Conservation (phyloP, 495 filamentous ascomycete genomes). For the Penicillium lagena region DNA sequence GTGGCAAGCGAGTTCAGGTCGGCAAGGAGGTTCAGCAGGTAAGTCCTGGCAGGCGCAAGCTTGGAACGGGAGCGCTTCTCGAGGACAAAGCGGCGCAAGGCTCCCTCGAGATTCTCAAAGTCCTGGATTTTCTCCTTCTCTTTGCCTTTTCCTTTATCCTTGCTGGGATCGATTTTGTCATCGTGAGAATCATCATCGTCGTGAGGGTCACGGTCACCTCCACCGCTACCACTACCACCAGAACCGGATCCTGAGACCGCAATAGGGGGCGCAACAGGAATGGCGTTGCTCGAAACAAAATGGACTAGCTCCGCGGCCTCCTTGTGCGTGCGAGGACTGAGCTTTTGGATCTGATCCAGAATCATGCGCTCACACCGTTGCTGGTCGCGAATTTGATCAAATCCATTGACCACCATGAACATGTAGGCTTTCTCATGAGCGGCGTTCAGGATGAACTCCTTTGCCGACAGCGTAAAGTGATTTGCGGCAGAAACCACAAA, state of each 20-base stretch:
- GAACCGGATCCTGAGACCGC: conserved; percentile 41
- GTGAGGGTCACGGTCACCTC: conserved; percentile 42
- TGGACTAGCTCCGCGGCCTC: conserved; percentile 90
- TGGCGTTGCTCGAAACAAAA: conserved; percentile 94
- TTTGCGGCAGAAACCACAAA: conserved; percentile 97
- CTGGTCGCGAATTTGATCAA: conserved; percentile 90
- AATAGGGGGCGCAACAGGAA: conserved; percentile 61
- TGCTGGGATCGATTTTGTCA: conserved; percentile 35
- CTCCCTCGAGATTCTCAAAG: conserved; percentile 82
- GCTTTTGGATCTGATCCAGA: conserved; percentile 72
- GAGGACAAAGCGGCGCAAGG: conserved; percentile 86
- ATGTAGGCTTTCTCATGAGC: conserved; percentile 97
- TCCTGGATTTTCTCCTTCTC: conserved; percentile 81
- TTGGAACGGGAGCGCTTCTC: conserved; percentile 95
- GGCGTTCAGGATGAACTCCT: conserved; percentile 93
- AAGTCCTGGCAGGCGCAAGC: conserved; percentile 90
- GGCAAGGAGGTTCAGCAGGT: conserved; percentile 86
- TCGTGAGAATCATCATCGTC: conserved; percentile 49
- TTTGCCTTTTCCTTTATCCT: conserved; percentile 81
- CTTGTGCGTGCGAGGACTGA: conserved; percentile 89
- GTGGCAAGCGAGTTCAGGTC: conserved; percentile 76
- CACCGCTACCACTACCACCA: conserved; percentile 46
- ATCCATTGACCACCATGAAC: conserved; percentile 98
- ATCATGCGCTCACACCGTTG: conserved; percentile 83
- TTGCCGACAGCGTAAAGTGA: conserved; percentile 93